Evolutionary conservation across 176 grass and related monocot genomes (phyloP), one percentile per base, ranked within the genome.

Genomic region (Poa pratensis): DNA sequence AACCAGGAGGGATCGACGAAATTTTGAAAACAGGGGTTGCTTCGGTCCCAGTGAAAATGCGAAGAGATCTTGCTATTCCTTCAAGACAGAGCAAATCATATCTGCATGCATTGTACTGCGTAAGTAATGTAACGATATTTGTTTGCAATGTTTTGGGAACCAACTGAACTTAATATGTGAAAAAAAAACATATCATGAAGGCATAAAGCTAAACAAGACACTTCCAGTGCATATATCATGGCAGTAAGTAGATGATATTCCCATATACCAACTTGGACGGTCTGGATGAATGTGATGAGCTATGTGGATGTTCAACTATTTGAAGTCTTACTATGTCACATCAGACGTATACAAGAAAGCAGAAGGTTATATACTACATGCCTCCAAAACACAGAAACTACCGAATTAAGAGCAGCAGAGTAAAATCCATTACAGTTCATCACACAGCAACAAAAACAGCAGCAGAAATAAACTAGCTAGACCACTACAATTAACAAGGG

Each of bases 61-160:
- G 88, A 81, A 99, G 88, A 28, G 93, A 84, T 75, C 93, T 87
- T 76, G 93, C 90, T 86, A 99, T 73, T 72, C 96, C 96, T 87
- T 96, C 96, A 78, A 99, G 86, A 80, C 96, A 99, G 22, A 99
- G 46, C 83, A 99, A 89, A 87, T 99, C 96, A 50, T 99, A 99
- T 61, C 93, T 99, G 76, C 87, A 89, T 32, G 80, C 45, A 83
- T 45, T 46, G 24, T 26, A 78, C 46, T 76, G 11, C 14, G 6
- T 14, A 89, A 80, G 77, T 35, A 66, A 80, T 50, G 13, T 32
- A 51, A n/a, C 49, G 40, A 15, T 17, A 67, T 35, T 51, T 52
- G 60, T 22, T 35, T 51, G 28, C 5, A 34, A 50, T 74, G 45
- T 40, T 28, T 73, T 83, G 6, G 9, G 49, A 24, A 54, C 34